Conservation (phyloP, 768 basidiomycete species). For the Sporobolomyces phaffii region DNA sequence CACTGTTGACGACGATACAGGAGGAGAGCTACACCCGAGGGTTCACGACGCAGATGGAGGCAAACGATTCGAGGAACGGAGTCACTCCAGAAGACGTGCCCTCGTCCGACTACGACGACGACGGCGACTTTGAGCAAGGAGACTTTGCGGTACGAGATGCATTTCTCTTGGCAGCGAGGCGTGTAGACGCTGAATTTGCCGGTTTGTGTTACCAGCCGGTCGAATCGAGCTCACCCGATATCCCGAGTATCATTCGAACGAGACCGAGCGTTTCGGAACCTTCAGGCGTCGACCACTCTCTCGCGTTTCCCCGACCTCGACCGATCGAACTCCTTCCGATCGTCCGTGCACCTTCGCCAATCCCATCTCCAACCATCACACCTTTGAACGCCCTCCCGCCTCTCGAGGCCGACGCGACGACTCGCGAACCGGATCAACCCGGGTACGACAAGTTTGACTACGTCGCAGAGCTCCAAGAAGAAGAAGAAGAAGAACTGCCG, state of each 20-base stretch:
- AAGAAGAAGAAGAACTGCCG: neutral
- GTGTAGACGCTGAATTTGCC: too few species aligned
- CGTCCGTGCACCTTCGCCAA: neutral
- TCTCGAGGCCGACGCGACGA: too few species aligned
- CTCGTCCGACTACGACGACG: neutral
- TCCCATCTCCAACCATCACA: neutral
- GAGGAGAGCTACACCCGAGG: neutral
- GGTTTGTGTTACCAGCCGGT: too few species aligned
- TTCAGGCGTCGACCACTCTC: neutral
- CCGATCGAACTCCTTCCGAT: too few species aligned
- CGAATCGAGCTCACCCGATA: neutral
- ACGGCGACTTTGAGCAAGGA: neutral
- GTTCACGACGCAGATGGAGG: constrained; percentile 5
- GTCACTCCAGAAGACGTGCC: neutral
- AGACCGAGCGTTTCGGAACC: neutral
- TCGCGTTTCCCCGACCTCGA: neutral
- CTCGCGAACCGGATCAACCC: too few species aligned
- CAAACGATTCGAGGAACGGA: neutral
- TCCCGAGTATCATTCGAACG: neutral
- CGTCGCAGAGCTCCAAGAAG: neutral
- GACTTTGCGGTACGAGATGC: too few species aligned
- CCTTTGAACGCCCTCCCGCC: too few species aligned
- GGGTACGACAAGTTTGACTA: neutral
- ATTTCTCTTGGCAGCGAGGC: too few species aligned
- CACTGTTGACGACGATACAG: constrained; percentile 2